These are phyloP conservation scores for Erythrobasidium yunnanense DNA, from an alignment of 768 basidiomycete genomes.

Conservation along the genomic window DNA sequence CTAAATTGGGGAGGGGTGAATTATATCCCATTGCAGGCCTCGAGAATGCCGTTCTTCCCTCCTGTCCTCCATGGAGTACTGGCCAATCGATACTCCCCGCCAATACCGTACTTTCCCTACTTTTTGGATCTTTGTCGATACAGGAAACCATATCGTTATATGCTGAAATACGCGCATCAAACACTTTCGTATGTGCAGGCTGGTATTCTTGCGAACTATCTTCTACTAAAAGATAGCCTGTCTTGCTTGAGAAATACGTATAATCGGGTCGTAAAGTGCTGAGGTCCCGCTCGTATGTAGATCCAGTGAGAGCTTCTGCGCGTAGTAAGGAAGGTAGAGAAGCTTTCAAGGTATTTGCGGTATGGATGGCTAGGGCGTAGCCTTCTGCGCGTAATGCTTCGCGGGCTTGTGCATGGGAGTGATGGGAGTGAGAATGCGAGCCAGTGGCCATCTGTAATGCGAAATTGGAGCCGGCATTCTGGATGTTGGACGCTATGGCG, in stretches of 20 bases:
- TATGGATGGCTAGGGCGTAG: too few relatives aligned
- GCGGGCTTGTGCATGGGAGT: too few relatives aligned
- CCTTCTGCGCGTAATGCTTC: too few relatives aligned
- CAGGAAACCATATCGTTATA: background rate
- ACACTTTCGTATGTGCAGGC: slow-evolving; percentile 75
- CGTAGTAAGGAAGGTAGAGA: slow-evolving; percentile 48
- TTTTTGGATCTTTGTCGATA: too few relatives aligned
- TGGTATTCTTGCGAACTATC: slow-evolving; percentile 73
- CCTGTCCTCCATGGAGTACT: slow-evolving; percentile 49
- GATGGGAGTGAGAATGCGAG: too few relatives aligned
- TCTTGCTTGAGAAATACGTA: slow-evolving; percentile 66
- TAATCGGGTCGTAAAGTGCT: slow-evolving; percentile 76
- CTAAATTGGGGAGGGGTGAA: background rate
- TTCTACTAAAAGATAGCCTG: slow-evolving; percentile 79
- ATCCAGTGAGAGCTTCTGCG: slow-evolving; percentile 72
- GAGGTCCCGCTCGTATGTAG: slow-evolving; percentile 79
- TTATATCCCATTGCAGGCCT: background rate
- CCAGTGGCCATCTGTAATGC: too few relatives aligned
- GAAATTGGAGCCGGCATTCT: too few relatives aligned
- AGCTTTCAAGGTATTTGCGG: slow-evolving; percentile 31
- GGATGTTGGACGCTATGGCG: too few relatives aligned
- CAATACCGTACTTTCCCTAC: too few relatives aligned
- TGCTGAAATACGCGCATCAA: slow-evolving; percentile 49
- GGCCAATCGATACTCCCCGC: slow-evolving; percentile 80
- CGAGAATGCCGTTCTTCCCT: slow-evolving; percentile 36